Base-by-base conservation (phyloP, 345 rosid genomes). In the Limnanthes douglasii region DNA sequence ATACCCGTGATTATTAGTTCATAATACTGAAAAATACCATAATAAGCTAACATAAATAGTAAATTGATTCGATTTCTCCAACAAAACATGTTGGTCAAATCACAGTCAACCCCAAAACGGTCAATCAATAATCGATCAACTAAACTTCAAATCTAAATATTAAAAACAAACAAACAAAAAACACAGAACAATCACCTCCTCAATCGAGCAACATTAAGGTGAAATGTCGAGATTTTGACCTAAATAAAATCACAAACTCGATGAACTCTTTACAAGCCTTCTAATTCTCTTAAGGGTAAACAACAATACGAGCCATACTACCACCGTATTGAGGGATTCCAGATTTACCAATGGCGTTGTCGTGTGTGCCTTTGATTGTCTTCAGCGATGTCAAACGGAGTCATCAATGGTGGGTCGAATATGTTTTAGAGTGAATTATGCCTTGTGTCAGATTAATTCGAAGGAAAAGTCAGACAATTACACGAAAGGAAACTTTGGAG, bases 241-340 rank as follows among this genome's bases (percentile, higher is more conserved):
- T 47, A 37, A 66, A 79, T 11, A 79, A 74, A 57, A 78, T 64
- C 25, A 66, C 67, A 47, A 66, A 75, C 17, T 57, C 75, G 39
- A 63, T 54, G 37, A 76, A 84, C 31, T 59, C 79, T 18, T 61
- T 69, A 22, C 98, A 90, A 5, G 77, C 92, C 53, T 84, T 77
- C 55, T 21, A 65, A 50, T 90, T 84, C 37, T 74, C 70, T 34
- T 66, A 72, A 0, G 86, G 94, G 41, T 79, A 90, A 40, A 54
- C 36, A 31, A 80, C 94, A 10, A 69, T 51, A 0, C 95, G 95
- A 0, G 94, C 95, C 95, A 90, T 76, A 61, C 94, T 84, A n/a
- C 98, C 98, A 6, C 98, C 98, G 60, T 90, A 90, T 51, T 90
- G 84, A 15, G 98, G 98, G 26, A 90, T 80, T 68, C 98, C 98